Percentiles rank a stretch among this genome's conserved stretches.
Conservation (phyloP, 139 green algal genomes). For the Ostreobium quekettii region DNA sequence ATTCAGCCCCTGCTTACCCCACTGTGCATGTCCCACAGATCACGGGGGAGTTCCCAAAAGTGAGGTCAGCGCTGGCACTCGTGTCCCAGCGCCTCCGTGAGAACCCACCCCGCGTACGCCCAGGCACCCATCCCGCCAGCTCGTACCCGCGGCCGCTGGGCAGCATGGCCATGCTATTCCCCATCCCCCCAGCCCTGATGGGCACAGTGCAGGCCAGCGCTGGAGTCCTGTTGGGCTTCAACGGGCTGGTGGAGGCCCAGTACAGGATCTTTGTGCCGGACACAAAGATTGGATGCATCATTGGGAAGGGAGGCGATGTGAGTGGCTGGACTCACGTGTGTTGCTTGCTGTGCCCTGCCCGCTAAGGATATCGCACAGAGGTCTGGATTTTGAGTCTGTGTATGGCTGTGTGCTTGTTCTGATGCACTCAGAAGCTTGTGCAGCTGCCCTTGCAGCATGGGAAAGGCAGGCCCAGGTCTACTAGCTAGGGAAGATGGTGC, state of each 20-base stretch:
- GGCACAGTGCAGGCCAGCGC: conserved; percentile 10
- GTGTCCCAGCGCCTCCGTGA: conserved; percentile 10
- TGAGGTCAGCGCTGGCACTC: neutral
- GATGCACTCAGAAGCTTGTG: too few species aligned
- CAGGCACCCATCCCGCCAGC: conserved; percentile 7
- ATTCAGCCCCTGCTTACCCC: too few species aligned
- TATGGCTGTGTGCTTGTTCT: too few species aligned
- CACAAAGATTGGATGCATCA: conserved; percentile 21
- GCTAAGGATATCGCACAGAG: too few species aligned
- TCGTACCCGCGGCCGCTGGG: conserved; percentile 10
- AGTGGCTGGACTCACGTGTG: too few species aligned
- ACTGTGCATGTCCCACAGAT: too few species aligned
- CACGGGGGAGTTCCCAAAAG: conserved; percentile 16
- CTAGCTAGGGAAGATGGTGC: too few species aligned
- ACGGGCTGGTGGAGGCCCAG: conserved; percentile 19
- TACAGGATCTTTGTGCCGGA: conserved; percentile 19
- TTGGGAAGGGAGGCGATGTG: conserved; percentile 21
- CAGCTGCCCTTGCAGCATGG: too few species aligned
- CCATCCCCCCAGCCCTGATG: conserved; percentile 8
- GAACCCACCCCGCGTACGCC: conserved; percentile 10
- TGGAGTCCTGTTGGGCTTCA: conserved; percentile 22
- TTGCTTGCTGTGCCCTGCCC: too few species aligned
- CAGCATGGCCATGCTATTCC: conserved; percentile 20
- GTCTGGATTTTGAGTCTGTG: too few species aligned
- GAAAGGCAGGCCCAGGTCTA: too few species aligned